Percentiles rank a stretch among this genome's conserved stretches.
Conservation (phyloP, 306 rosid genomes). For the Cucurbita moschata region DNA sequence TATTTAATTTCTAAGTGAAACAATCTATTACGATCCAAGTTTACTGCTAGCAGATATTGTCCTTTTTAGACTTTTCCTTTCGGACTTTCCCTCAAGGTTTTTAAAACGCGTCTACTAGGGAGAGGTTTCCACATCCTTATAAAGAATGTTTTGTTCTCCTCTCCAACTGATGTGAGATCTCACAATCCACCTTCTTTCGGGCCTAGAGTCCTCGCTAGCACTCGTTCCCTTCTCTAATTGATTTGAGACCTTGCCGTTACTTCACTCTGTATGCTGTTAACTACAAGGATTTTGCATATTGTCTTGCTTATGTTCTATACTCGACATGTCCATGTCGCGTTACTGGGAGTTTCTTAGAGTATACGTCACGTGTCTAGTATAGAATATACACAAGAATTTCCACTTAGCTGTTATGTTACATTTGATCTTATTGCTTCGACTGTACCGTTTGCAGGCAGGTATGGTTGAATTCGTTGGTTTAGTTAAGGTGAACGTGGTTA, state of each 20-base stretch:
- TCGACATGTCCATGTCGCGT: not conserved
- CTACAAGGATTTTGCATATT: not conserved
- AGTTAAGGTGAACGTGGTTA: conserved; percentile 79
- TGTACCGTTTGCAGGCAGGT: conserved; percentile 67
- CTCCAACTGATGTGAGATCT: too few species aligned
- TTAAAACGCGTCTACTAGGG: too few species aligned
- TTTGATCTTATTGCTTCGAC: conserved; percentile 18
- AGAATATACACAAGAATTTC: not conserved
- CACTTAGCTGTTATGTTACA: conserved; percentile 6
- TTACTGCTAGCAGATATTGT: too few species aligned
- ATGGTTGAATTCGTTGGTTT: conserved; percentile 94
- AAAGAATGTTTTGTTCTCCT: too few species aligned
- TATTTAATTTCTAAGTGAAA: conserved; percentile 4
- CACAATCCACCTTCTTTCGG: too few species aligned
- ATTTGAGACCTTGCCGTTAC: not conserved
- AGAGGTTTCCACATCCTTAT: too few species aligned
- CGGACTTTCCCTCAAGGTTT: too few species aligned
- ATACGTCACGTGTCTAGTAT: not conserved
- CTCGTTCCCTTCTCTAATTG: too few species aligned
- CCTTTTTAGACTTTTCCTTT: too few species aligned
- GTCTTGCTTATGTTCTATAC: not conserved
- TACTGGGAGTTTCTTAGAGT: not conserved
- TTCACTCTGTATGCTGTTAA: not conserved
- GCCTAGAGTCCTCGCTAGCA: too few species aligned
- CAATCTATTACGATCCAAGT: not conserved